Percentiles rank a stretch among this genome's conserved stretches.
phyloP scores from a whole-genome alignment of 75 land plant genomes.

The Sequoia sempervirens region DNA sequence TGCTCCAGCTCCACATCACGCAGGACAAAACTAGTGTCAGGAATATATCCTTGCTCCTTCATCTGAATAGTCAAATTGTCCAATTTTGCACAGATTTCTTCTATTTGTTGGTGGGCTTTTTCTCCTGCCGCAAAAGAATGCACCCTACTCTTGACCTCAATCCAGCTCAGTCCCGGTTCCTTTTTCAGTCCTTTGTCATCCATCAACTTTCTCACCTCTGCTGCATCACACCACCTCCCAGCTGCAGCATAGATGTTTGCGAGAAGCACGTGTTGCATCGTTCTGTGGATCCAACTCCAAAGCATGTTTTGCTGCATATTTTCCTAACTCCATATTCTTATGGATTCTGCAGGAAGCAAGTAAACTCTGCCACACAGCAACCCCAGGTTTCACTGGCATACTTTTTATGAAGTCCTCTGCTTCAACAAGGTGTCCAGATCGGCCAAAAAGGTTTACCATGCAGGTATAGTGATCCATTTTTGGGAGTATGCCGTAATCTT shows the following conservation, averaged over 20 bases:
- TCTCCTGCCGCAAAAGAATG: slow-evolving; percentile 6
- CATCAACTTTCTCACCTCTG: slow-evolving; percentile 11
- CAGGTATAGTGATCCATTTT: slow-evolving; percentile 13
- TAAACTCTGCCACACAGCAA: slow-evolving; percentile 16
- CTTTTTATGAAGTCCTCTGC: slow-evolving; percentile 16
- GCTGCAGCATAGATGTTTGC: slow-evolving; percentile 17
- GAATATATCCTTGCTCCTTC: slow-evolving; percentile 3
- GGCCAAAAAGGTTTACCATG: slow-evolving; percentile 18
- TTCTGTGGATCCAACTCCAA: slow-evolving; percentile 10
- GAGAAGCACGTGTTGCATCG: slow-evolving; percentile 11
- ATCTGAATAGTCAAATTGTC: not conserved
- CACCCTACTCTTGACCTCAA: slow-evolving; percentile 1
- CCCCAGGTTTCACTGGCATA: slow-evolving; percentile 19
- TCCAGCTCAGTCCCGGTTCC: slow-evolving; percentile 11
- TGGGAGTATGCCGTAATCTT: not conserved
- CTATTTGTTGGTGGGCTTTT: not conserved
- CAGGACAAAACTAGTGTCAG: slow-evolving; percentile 6
- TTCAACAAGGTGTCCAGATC: slow-evolving; percentile 16
- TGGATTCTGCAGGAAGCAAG: slow-evolving; percentile 19
- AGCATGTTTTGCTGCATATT: slow-evolving; percentile 14
- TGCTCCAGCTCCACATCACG: slow-evolving; percentile 9
- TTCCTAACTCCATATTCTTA: slow-evolving; percentile 18
- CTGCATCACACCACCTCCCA: slow-evolving; percentile 5
- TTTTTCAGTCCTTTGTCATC: slow-evolving; percentile 5
- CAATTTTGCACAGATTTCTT: not conserved